Percentiles rank a stretch among this genome's conserved stretches.
Conservation (phyloP, 148 eudicot species). For the Chenopodium album region DNA sequence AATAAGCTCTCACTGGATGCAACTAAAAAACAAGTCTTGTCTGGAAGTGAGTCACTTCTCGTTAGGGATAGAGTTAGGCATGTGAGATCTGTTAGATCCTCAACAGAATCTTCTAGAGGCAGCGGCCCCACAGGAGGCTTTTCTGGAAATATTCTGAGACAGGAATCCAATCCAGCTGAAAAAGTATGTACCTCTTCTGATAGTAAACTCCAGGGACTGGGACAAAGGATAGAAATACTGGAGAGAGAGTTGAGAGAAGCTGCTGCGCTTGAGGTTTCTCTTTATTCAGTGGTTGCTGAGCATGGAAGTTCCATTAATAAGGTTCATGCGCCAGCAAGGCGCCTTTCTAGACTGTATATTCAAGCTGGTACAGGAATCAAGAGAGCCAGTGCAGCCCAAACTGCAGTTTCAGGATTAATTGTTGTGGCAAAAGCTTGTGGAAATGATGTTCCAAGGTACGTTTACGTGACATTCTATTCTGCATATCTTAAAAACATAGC, state of each 20-base stretch:
- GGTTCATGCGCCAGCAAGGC: slow-evolving; percentile 96
- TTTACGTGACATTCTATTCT: background rate
- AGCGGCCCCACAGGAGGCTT: slow-evolving; percentile 41
- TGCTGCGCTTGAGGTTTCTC: slow-evolving; percentile 78
- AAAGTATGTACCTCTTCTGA: slow-evolving; percentile 40
- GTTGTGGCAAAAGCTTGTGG: slow-evolving; percentile 96
- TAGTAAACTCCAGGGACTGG: slow-evolving; percentile 51
- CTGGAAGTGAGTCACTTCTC: slow-evolving; percentile 31
- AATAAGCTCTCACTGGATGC: slow-evolving; percentile 27
- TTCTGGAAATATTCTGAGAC: slow-evolving; percentile 29
- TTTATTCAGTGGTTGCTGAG: slow-evolving; percentile 87
- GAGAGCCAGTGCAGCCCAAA: slow-evolving; percentile 70
- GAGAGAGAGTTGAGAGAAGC: slow-evolving; percentile 90
- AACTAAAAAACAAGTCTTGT: slow-evolving; percentile 27
- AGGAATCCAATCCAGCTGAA: slow-evolving; percentile 40
- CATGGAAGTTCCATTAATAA: slow-evolving; percentile 89
- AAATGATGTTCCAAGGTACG: slow-evolving; percentile 94
- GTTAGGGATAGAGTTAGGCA: slow-evolving; percentile 38
- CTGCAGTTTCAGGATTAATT: slow-evolving; percentile 75
- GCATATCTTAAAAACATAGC: background rate
- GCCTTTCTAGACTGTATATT: slow-evolving; percentile 85
- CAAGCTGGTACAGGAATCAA: slow-evolving; percentile 62
- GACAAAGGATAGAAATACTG: slow-evolving; percentile 55
- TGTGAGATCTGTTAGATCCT: slow-evolving; percentile 70
- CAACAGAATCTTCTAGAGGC: slow-evolving; percentile 47